Percentiles rank a stretch among this genome's conserved stretches.
phyloP scores from a whole-genome alignment of 169 alveolate genomes.

The Toxoplasma gondii region DNA sequence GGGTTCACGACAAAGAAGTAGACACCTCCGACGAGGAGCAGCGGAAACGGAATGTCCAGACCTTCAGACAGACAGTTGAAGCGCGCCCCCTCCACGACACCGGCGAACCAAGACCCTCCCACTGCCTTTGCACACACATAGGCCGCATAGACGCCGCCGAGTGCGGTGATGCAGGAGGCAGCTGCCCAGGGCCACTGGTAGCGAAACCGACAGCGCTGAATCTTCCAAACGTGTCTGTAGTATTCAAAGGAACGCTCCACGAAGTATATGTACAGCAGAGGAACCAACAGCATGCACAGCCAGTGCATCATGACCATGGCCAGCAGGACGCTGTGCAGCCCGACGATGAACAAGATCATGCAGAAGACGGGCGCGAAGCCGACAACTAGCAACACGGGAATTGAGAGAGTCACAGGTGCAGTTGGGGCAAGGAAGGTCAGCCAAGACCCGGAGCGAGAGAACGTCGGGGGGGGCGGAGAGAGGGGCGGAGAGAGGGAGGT shows the following conservation, averaged over 20 bases:
- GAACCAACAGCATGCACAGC: conserved; percentile 44
- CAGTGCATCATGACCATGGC: conserved; percentile 61
- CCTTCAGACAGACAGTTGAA: not conserved
- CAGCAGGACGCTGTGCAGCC: conserved; percentile 5
- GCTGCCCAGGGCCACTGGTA: conserved; percentile 45
- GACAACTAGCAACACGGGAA: conserved; percentile 21
- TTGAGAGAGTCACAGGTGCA: not conserved
- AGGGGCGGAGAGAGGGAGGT: not conserved
- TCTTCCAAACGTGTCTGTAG: conserved; percentile 10
- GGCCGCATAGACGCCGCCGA: not conserved
- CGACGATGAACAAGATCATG: conserved; percentile 19
- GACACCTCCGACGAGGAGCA: not conserved
- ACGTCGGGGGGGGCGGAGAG: not conserved
- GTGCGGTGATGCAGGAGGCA: not conserved
- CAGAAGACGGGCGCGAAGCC: conserved; percentile 26
- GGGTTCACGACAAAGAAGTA: conserved; percentile 45
- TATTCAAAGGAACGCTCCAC: conserved; percentile 3
- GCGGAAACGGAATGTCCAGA: conserved; percentile 36
- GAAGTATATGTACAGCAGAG: conserved; percentile 46
- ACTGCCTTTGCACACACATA: not conserved
- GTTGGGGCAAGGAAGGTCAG: conserved; percentile 5
- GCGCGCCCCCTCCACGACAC: not conserved
- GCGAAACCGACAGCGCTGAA: conserved; percentile 34
- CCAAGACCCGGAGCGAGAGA: not conserved
- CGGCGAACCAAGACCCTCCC: conserved; percentile 28